Evolutionary conservation across 2,329 filamentous ascomycete species (phyloP).

Genomic region (Penicillium sp.): DNA sequence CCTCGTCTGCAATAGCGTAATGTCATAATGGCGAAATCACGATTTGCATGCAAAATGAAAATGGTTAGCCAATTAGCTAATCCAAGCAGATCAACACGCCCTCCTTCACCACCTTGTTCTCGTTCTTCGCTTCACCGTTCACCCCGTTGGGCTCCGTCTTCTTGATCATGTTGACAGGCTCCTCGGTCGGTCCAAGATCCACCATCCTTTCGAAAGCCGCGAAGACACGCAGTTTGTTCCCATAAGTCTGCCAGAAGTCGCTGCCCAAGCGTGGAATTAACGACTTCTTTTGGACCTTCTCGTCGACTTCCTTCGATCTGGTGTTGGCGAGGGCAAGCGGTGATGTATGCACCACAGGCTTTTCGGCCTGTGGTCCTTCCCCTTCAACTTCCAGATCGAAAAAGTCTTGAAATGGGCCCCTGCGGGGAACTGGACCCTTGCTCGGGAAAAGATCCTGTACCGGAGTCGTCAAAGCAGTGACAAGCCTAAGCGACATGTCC

Average conservation of each 20-base stretch:
- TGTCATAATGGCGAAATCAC: background rate
- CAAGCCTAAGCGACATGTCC: background rate
- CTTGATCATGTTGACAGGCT: background rate
- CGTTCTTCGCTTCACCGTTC: background rate
- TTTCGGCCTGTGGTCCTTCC: background rate
- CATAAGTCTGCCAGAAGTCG: slow-evolving; percentile 64
- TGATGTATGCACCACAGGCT: background rate
- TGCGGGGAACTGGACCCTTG: background rate
- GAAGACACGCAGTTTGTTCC: slow-evolving; percentile 66
- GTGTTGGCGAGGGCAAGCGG: slow-evolving; percentile 10
- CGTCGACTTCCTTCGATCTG: slow-evolving; percentile 22
- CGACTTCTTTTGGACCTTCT: slow-evolving; percentile 43
- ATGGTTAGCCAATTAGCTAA: background rate
- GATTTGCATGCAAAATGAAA: background rate
- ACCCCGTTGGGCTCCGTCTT: background rate
- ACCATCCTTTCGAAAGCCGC: slow-evolving; percentile 62
- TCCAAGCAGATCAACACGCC: background rate
- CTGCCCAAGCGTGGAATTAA: slow-evolving; percentile 60
- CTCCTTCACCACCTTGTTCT: background rate
- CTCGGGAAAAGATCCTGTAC: slow-evolving; percentile 10
- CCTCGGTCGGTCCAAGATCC: slow-evolving; percentile 21
- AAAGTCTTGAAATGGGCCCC: background rate
- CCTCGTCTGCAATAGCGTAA: background rate
- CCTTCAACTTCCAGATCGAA: background rate
- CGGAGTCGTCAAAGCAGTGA: background rate